phyloP scores from a whole-genome alignment of 78 protist species.

The Protostelium mycophagum region DNA sequence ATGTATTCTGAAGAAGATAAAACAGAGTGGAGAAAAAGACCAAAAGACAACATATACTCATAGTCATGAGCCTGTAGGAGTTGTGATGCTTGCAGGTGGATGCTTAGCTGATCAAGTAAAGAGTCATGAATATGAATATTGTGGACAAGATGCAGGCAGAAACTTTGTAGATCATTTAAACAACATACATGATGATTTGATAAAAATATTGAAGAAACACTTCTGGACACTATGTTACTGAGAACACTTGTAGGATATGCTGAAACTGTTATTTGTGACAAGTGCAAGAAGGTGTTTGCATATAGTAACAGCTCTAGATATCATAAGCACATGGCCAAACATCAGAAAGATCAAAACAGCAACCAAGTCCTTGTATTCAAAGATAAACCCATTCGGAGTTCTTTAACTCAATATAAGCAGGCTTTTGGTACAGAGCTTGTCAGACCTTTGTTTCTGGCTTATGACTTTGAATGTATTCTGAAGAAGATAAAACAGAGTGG shows the following conservation, averaged over 20 bases:
- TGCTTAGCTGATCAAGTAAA: no score
- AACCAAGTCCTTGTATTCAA: background rate
- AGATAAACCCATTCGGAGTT: background rate
- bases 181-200: no score
- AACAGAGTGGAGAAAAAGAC: conserved; percentile 1
- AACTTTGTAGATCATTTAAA: no score
- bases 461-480: background rate
- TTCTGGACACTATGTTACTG: no score
- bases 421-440: background rate
- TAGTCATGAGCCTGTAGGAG: no score
- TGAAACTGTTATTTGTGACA: background rate
- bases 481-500: background rate
- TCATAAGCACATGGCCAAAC: background rate
- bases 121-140: no score
- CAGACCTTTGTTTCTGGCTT: background rate
- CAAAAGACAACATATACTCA: conserved; percentile 1
- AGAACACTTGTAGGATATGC: background rate
- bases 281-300: background rate
- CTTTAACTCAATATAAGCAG: background rate
- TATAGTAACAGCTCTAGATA: background rate
- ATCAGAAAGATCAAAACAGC: background rate
- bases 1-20: background rate
- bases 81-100: no score
- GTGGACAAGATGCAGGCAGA: no score
- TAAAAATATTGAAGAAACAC: no score